phyloP scores from a whole-genome alignment of 192 early-diverging fungal species.

The Cladochytrium replicatum region DNA sequence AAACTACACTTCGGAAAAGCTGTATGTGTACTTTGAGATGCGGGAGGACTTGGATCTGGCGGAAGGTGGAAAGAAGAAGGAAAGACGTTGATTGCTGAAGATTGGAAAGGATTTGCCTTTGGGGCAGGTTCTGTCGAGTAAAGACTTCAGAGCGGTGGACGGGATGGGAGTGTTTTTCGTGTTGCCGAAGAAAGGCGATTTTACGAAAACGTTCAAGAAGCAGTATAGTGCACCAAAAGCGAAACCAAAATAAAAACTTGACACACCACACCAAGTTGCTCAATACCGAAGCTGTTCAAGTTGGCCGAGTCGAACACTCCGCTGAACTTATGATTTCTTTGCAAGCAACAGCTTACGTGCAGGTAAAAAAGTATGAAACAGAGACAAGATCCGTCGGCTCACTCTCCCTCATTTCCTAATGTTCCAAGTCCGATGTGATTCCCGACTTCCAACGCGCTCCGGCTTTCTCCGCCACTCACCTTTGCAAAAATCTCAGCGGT shows the following conservation, averaged over 20 bases:
- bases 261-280: too few relatives aligned
- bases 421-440: too few relatives aligned
- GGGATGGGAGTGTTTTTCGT: conserved; percentile 81
- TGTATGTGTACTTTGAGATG: conserved; percentile 77
- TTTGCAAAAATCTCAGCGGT: too few relatives aligned
- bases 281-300: too few relatives aligned
- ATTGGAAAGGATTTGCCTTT: conserved; percentile 51
- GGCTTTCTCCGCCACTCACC: too few relatives aligned
- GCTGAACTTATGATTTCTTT: too few relatives aligned
- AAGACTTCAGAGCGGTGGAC: conserved; percentile 67
- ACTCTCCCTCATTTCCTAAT: too few relatives aligned
- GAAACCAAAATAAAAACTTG: conserved; percentile 3
- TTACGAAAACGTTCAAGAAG: conserved; percentile 52
- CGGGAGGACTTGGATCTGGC: conserved; percentile 28
- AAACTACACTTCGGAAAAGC: conserved; percentile 55
- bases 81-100: conserved; percentile 15
- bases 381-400: too few relatives aligned
- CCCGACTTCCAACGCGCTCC: too few relatives aligned
- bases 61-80: conserved; percentile 46
- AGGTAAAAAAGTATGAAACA: too few relatives aligned
- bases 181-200: conserved; percentile 53
- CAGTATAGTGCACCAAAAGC: conserved; percentile 26
- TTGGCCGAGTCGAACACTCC: too few relatives aligned
- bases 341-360: too few relatives aligned
- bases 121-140: conserved; percentile 47